Evolutionary conservation across 2,329 filamentous ascomycete species (phyloP).

Genomic region (Talaromyces sp.): DNA sequence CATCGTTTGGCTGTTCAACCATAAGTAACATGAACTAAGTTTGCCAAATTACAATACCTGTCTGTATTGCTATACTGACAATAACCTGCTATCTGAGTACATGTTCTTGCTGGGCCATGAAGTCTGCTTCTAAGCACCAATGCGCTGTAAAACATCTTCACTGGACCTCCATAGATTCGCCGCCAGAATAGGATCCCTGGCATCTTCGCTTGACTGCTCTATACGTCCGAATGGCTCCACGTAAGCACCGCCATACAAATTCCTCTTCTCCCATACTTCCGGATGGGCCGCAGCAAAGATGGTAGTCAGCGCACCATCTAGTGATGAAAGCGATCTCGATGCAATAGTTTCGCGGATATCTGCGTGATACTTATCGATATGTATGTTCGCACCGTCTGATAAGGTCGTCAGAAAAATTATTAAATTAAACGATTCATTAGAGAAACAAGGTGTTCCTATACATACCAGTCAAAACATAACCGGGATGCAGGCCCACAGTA

Average conservation of each 20-base stretch:
- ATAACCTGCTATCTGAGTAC: neutral
- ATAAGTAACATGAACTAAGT: neutral
- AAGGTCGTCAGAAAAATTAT: neutral
- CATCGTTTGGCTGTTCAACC: conserved; percentile 10
- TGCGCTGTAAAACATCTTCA: conserved; percentile 6
- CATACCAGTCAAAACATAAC: conserved; percentile 14
- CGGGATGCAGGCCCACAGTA: conserved; percentile 6
- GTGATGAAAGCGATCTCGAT: conserved; percentile 3
- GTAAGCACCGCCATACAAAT: conserved; percentile 10
- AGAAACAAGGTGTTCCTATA: neutral
- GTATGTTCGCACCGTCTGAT: conserved; percentile 5
- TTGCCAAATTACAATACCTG: neutral
- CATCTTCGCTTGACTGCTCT: conserved; percentile 10
- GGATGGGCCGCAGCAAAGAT: conserved; percentile 13
- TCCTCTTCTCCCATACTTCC: conserved; percentile 12
- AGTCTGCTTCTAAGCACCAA: neutral
- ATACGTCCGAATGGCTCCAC: conserved; percentile 10
- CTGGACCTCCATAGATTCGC: conserved; percentile 9
- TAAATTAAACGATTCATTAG: neutral
- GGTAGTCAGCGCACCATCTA: conserved; percentile 10
- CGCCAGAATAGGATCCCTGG: conserved; percentile 11
- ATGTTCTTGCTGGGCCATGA: neutral
- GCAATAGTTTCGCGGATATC: conserved; percentile 1
- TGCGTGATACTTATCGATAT: conserved; percentile 12
- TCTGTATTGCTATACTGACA: neutral